Base-by-base conservation (phyloP, 108 stramenopile species). In the Pinguiococcus pyrenoidosus region DNA sequence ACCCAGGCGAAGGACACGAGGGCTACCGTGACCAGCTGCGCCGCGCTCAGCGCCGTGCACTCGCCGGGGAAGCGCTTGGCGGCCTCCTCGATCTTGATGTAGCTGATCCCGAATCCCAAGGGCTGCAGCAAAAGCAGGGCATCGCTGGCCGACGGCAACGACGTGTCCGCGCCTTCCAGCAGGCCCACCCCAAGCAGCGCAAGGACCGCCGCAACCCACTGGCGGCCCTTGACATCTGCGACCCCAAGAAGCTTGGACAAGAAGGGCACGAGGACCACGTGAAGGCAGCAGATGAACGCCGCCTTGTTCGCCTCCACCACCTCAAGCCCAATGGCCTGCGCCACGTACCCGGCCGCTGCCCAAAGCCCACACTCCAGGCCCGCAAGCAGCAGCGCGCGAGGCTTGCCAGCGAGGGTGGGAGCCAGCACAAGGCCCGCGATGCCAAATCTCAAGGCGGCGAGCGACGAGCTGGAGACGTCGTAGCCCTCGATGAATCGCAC, bases 271-370 rank as follows among this genome's bases (percentile, higher is more conserved):
- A 79, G 72, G 13, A 92, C 81, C 16, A 92, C 87, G 2, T 85
- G 83, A 49, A 92, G 65, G 29, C 74, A 77, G 53, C 89, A 88
- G 21, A 92, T 73, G 66, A 92, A 92, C 37, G 87, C 85, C 22
- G 79, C 78, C 53, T 83, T 80, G 30, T 73, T 68, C 8, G 89
- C 86, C 17, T 59, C 41, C 6, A 82, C 83, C 7, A 82, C 81
- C 54, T 74, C 65, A 16, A 92, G 60, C 3, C 85, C 82, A 23
- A 84, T 65, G 0, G 89, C 86, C 62, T 92, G 89, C 21, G 84
- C 68, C 25, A 84, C 59, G 54, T 92, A 92, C 4, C 83, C 89
- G 49, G 82, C 57, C 0, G 79, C 62, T 58, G 78, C 81, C 51
- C 69, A 83, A 16, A 78, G 27, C 16, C 89, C 89, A 20, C 87